Evolutionary conservation across 1,139 yeast species (phyloP), one percentile per base, ranked within the genome.

Genomic region (Debaryomyces sp.): DNA sequence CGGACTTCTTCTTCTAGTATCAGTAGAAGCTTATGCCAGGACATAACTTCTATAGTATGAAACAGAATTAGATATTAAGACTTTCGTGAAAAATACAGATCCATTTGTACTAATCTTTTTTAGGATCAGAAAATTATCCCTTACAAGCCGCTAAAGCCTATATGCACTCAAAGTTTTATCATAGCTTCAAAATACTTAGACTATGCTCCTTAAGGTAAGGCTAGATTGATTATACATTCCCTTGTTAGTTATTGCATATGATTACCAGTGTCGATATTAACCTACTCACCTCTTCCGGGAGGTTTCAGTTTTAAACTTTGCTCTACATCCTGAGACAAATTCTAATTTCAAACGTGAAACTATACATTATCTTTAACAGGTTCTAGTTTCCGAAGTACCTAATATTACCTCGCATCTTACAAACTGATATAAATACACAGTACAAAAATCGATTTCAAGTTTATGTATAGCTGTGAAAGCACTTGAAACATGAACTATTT

Each of bases 1-100:
- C 22, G 29, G 9, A 43, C 47, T 29, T 51, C 54, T 6, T 43
- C 46, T 26, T 47, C 46, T 29, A 51, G 42, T 17, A 40, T 35
- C 44, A 6, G 32, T 9, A 45, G 40, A 34, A 45, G 37, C 13
- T 24, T 26, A 27, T 12, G 12, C 13, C 22, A 26, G 6, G 15
- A 15, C 12, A 13, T 32, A 13, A 27, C 21, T 30, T 23, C 46
- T 43, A 38, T 44, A 17, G n/a, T 38, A 27, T 36, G 18, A 22
- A 3, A 32, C 13, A 37, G 18, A 23, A n/a, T 32, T 8, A 21
- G 21, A 9, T 30, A 29, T 17, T 12, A 34, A 39, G 27, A 15
- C 30, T 40, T 18, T 18, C 17, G 30, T 24, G 21, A 13, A 10
- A n/a, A 10, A 29, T 40, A n/a, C 35, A 30, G 18, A 30, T 9